Conservation (phyloP, 2,329 filamentous ascomycete species). For the Aspergillus aculeatus region DNA sequence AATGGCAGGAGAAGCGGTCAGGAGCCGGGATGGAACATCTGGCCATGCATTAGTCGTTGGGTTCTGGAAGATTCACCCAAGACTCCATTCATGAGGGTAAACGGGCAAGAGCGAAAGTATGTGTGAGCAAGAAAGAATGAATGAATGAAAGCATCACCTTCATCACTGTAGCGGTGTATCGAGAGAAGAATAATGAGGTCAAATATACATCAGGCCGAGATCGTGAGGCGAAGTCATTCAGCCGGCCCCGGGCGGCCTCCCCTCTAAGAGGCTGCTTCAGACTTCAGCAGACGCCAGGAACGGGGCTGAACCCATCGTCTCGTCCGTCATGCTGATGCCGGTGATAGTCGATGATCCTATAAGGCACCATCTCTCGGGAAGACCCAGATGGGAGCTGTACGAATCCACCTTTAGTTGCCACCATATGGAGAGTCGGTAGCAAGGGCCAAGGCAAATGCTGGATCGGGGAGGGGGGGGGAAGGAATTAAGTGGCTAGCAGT, state of each 20-base stretch:
- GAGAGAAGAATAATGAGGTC: neutral
- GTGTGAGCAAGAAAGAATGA: too few relatives aligned
- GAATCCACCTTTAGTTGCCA: neutral
- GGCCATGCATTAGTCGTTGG: neutral
- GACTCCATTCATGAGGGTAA: neutral
- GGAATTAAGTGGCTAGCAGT: neutral
- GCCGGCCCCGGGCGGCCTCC: neutral
- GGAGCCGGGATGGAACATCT: neutral
- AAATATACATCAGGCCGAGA: slow-evolving; percentile 5
- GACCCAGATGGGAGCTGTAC: neutral
- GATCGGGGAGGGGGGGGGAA: neutral
- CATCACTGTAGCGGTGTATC: slow-evolving; percentile 8
- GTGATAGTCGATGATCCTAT: neutral
- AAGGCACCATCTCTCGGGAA: neutral
- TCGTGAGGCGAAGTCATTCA: neutral
- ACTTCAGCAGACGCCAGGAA: neutral
- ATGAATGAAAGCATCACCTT: neutral
- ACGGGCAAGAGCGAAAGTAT: neutral
- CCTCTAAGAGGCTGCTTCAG: neutral
- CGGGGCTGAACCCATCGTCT: neutral
- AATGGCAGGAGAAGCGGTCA: slow-evolving; percentile 18
- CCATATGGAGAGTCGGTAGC: neutral
- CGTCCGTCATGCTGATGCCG: neutral
- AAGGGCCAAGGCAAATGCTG: neutral
- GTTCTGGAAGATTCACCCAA: slow-evolving; percentile 7